A percentile compares a stretch with the other conserved stretches of the same genome.
Conservation (phyloP, 345 rosid genomes). For the Excoecaria cochinchinensis region DNA sequence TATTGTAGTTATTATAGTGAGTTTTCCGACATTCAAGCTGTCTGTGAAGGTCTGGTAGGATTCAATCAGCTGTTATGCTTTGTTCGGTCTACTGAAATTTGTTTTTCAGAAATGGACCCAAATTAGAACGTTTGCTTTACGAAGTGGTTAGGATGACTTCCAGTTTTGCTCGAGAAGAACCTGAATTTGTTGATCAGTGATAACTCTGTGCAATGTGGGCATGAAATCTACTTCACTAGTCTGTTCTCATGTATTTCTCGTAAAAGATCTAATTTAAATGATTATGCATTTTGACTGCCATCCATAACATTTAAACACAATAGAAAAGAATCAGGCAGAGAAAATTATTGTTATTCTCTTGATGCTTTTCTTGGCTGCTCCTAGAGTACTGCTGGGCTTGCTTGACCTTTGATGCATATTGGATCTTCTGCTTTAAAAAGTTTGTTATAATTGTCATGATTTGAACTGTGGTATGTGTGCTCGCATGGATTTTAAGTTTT, state of each 20-base stretch:
- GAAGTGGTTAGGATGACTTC: background rate
- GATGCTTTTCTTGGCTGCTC: background rate
- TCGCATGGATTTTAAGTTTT: background rate
- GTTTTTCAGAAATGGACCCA: background rate
- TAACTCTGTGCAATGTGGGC: background rate
- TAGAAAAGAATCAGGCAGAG: background rate
- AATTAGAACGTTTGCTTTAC: background rate
- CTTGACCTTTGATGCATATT: slow-evolving; percentile 6
- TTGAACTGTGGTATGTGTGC: background rate
- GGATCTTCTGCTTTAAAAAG: background rate
- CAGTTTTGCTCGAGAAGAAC: background rate
- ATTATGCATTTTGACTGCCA: background rate
- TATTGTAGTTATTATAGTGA: background rate
- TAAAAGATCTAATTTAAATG: background rate
- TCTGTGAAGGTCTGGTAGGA: background rate
- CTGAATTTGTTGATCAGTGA: background rate
- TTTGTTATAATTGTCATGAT: background rate
- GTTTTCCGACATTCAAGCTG: background rate
- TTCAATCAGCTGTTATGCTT: background rate
- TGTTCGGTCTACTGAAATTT: too few relatives aligned
- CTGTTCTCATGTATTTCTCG: background rate
- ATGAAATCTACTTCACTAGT: background rate
- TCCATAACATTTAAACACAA: background rate
- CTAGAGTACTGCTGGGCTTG: background rate
- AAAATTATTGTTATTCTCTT: background rate